Evolutionary conservation across 2,329 filamentous ascomycete genomes (phyloP).

Genomic region (Trichoderma harzianum): DNA sequence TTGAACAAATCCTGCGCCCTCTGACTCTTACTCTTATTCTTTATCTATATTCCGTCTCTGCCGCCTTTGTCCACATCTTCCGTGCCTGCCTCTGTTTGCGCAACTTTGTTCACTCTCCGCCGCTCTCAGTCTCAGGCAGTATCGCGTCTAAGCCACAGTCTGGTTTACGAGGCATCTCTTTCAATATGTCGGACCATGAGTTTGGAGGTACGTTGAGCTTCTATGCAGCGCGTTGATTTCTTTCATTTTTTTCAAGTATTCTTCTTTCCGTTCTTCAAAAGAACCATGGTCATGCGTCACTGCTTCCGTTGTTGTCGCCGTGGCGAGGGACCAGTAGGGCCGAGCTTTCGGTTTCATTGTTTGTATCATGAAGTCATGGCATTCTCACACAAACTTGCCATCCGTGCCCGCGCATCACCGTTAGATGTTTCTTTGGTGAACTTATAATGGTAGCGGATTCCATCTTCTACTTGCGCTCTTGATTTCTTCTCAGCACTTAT

Average conservation of each 20-base stretch:
- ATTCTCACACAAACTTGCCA: neutral
- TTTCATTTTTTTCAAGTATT: neutral
- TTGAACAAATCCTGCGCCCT: neutral
- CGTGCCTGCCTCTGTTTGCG: neutral
- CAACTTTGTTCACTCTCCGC: neutral
- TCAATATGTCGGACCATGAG: slow-evolving; percentile 62
- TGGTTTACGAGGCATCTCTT: neutral
- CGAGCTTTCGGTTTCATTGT: neutral
- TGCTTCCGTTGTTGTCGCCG: neutral
- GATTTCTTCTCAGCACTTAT: neutral
- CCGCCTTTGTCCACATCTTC: neutral
- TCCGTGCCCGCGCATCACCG: neutral
- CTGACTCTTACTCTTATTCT: neutral
- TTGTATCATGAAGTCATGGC: neutral
- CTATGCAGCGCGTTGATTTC: neutral
- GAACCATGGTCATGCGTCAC: slow-evolving; percentile 2
- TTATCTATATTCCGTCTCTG: neutral
- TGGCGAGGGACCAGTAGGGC: neutral
- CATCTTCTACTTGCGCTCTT: neutral
- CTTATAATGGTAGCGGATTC: neutral
- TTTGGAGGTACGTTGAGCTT: slow-evolving; percentile 45
- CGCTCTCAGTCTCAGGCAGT: neutral
- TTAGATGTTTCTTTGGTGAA: too few species aligned
- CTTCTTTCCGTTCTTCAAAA: neutral
- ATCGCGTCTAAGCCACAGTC: slow-evolving; percentile 9